phyloP scores from a whole-genome alignment of 2,329 filamentous ascomycete species.

The Clonostachys rhizophaga region DNA sequence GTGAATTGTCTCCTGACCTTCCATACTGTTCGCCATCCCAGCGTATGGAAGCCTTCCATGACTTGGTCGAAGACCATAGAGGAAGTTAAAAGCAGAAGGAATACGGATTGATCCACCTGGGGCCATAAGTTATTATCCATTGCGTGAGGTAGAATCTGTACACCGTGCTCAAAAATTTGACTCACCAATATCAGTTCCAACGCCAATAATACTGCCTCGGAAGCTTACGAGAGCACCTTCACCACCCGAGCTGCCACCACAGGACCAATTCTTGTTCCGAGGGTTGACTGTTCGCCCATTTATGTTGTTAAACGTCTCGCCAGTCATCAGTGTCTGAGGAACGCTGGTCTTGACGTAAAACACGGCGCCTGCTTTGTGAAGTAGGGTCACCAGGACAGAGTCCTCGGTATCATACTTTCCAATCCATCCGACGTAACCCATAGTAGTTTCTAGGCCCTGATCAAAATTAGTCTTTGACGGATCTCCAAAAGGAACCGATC shows the following conservation, averaged over 20 bases:
- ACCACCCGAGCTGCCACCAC: conserved; percentile 63
- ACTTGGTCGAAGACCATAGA: conserved; percentile 31
- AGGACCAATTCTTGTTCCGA: conserved; percentile 50
- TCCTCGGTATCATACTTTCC: conserved; percentile 46
- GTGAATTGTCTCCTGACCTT: conserved; percentile 2
- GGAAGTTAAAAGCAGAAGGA: conserved; percentile 35
- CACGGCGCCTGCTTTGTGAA: conserved; percentile 43
- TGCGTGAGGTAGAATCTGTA: not conserved
- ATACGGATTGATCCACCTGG: conserved; percentile 32
- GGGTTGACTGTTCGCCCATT: conserved; percentile 62
- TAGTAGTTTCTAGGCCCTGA: conserved; percentile 51
- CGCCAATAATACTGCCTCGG: conserved; percentile 53
- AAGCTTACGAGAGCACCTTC: conserved; percentile 60
- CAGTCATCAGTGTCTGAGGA: conserved; percentile 64
- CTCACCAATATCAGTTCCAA: conserved; percentile 57
- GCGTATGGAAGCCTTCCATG: not conserved
- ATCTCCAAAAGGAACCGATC: no score
- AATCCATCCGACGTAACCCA: conserved; percentile 60
- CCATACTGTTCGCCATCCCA: conserved; percentile 1
- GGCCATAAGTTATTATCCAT: not conserved
- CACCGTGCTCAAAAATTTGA: not conserved
- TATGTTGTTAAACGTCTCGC: conserved; percentile 61
- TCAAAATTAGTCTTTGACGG: conserved; percentile 17
- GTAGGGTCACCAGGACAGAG: conserved; percentile 30
- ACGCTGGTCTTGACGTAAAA: conserved; percentile 55